These are phyloP conservation scores for Phaffomyces antillensis DNA, from an alignment of 805 yeast genomes.

Conservation along the genomic window DNA sequence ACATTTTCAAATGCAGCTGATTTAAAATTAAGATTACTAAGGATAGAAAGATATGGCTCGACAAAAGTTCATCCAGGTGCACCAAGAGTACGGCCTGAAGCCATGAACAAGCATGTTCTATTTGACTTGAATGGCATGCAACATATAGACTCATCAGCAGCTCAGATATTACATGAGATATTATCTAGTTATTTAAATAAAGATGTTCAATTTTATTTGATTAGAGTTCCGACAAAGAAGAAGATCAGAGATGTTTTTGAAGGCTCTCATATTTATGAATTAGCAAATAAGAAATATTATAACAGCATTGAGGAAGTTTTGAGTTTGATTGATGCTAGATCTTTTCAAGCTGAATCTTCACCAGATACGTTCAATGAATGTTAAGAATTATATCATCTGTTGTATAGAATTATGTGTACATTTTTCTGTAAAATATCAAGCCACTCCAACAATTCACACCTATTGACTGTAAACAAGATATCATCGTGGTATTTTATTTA, in stretches of 20 bases:
- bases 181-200: conserved; percentile 47
- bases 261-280: conserved; percentile 46
- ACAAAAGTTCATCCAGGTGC: conserved; percentile 69
- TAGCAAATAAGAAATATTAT: conserved; percentile 23
- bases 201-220: conserved; percentile 50
- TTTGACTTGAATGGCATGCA: conserved; percentile 82
- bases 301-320: conserved; percentile 20
- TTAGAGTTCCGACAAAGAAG: conserved; percentile 46
- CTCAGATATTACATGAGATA: conserved; percentile 62
- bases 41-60: conserved; percentile 76
- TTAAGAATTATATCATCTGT: not conserved
- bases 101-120: conserved; percentile 49
- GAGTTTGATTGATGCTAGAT: conserved; percentile 12
- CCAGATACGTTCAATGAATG: not conserved
- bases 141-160: conserved; percentile 71
- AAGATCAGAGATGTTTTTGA: conserved; percentile 43
- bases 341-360: not conserved
- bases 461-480: no score
- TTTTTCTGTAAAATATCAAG: no score
- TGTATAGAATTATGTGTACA: no score
- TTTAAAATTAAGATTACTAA: conserved; percentile 52
- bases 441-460: no score
- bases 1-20: conserved; percentile 84
- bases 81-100: conserved; percentile 40
- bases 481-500: no score